These are phyloP conservation scores for Globisporangium carolinianum DNA, from an alignment of 352 stramenopile species.

Conservation along the genomic window DNA sequence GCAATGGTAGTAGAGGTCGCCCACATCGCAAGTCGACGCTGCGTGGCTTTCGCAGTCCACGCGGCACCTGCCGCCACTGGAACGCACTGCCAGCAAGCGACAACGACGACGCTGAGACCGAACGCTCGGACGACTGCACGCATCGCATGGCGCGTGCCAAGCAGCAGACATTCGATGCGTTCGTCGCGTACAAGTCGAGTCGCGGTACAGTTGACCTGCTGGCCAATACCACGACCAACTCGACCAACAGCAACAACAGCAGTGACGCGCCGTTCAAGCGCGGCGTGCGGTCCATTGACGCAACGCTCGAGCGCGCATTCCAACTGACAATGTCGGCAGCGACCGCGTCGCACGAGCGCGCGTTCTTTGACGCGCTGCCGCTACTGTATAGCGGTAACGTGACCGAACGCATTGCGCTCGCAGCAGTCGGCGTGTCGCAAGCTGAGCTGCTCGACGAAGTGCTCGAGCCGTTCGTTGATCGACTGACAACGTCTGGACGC, in stretches of 20 bases:
- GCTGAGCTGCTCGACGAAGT: slow-evolving; percentile 42
- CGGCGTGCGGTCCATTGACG: slow-evolving; percentile 24
- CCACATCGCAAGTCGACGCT: slow-evolving; percentile 11
- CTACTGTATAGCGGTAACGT: slow-evolving; percentile 49
- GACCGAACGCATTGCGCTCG: slow-evolving; percentile 34
- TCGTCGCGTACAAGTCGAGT: slow-evolving; percentile 39
- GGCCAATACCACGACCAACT: too few species aligned
- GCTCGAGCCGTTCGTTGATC: slow-evolving; percentile 47
- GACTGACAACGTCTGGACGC: slow-evolving; percentile 38
- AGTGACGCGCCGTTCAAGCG: slow-evolving; percentile 20
- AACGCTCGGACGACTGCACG: slow-evolving; percentile 6
- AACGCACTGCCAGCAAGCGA: slow-evolving; percentile 25
- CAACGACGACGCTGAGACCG: background rate
- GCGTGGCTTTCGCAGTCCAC: slow-evolving; percentile 42
- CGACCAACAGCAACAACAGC: background rate
- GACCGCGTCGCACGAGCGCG: slow-evolving; percentile 37
- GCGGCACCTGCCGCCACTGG: slow-evolving; percentile 45
- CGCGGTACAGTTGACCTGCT: slow-evolving; percentile 32
- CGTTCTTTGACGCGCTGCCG: slow-evolving; percentile 48
- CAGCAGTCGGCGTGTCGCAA: slow-evolving; percentile 20
- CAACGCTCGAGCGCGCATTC: slow-evolving; percentile 38
- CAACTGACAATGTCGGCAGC: slow-evolving; percentile 29
- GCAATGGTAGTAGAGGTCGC: background rate
- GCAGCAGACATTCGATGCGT: slow-evolving; percentile 39
- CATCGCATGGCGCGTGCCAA: slow-evolving; percentile 33